Evolutionary conservation across 75 land plant species (phyloP).

Genomic region (Adiantum capillusveneris): DNA sequence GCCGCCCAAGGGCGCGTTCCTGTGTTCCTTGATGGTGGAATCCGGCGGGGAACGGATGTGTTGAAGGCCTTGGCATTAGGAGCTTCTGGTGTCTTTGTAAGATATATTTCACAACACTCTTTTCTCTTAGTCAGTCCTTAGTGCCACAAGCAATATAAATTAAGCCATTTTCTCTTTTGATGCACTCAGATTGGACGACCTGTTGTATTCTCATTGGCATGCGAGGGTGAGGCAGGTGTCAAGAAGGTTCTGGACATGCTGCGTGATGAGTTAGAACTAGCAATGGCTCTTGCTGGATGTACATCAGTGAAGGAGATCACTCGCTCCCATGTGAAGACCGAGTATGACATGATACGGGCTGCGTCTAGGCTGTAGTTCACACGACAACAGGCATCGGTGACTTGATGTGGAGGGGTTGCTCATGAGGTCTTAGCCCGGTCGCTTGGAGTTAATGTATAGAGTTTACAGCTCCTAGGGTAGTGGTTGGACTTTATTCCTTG

Average conservation of each 20-base stretch:
- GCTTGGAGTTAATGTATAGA: no score
- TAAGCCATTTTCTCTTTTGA: not conserved
- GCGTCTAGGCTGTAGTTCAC: constrained; percentile 30
- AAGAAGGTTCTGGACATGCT: constrained; percentile 86
- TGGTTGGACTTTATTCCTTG: no score
- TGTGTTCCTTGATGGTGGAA: constrained; percentile 95
- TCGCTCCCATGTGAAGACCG: constrained; percentile 63
- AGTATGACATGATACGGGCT: constrained; percentile 33
- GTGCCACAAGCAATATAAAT: not conserved
- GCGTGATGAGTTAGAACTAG: constrained; percentile 82
- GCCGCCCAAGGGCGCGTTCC: constrained; percentile 87
- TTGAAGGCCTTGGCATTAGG: constrained; percentile 96
- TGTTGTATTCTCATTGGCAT: constrained; percentile 74
- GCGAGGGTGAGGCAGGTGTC: constrained; percentile 92
- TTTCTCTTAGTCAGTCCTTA: not conserved
- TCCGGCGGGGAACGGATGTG: constrained; percentile 95
- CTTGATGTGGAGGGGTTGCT: no score
- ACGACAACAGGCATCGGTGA: no score
- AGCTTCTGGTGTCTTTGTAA: constrained; percentile 95
- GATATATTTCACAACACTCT: constrained; percentile 12
- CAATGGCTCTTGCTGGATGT: constrained; percentile 91
- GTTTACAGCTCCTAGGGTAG: no score
- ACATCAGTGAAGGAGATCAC: constrained; percentile 79
- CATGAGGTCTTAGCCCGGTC: no score
- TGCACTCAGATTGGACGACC: constrained; percentile 87